phyloP scores from a whole-genome alignment of 2,329 filamentous ascomycete genomes.

The Apiospora sp. region DNA sequence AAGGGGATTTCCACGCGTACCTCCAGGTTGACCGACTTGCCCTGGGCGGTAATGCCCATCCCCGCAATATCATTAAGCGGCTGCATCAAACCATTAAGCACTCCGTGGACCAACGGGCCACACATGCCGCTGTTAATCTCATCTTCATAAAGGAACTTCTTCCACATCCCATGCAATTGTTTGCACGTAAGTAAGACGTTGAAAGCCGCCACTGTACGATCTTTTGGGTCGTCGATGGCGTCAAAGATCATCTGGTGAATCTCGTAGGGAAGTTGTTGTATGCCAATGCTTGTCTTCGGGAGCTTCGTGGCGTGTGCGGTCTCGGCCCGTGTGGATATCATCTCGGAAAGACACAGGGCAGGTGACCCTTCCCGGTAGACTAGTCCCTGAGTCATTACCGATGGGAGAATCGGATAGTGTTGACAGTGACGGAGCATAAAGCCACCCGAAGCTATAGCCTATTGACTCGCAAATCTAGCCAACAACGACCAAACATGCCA shows the following conservation, averaged over 20 bases:
- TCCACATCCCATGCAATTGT: not conserved
- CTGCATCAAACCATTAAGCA: not conserved
- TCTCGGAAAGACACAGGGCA: not conserved
- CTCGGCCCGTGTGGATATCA: not conserved
- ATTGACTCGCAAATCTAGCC: too few species aligned
- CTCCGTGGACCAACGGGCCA: not conserved
- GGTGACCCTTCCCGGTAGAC: not conserved
- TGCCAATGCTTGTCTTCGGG: not conserved
- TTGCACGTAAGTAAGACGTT: not conserved
- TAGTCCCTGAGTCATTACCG: not conserved
- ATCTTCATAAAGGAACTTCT: not conserved
- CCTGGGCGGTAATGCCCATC: too few species aligned
- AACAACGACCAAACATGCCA: too few species aligned
- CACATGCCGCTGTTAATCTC: conserved; percentile 1
- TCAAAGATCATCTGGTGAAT: not conserved
- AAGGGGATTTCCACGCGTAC: too few species aligned
- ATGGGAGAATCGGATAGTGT: not conserved
- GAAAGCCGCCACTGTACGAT: not conserved
- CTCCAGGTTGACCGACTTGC: too few species aligned
- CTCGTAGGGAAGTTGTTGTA: not conserved
- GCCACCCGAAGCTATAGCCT: too few species aligned
- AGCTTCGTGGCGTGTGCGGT: not conserved
- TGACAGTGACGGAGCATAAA: not conserved
- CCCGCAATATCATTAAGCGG: not conserved
- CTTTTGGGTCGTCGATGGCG: not conserved